Base-by-base conservation (phyloP, 2,329 filamentous ascomycete species). In the Arthrobotrys megalospora region DNA sequence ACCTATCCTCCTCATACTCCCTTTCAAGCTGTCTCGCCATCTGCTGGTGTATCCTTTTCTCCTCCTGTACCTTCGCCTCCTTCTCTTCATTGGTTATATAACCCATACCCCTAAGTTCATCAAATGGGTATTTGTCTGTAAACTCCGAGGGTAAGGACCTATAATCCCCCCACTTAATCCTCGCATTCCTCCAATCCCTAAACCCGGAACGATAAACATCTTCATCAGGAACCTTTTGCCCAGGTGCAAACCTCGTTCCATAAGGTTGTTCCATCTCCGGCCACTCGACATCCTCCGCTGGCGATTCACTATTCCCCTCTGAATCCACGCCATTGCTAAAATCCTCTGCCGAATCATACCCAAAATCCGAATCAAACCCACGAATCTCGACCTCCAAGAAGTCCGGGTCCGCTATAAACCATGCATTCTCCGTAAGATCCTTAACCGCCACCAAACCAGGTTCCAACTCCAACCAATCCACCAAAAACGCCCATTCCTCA, bases 111-210 rank as follows among this genome's bases (percentile, higher is more conserved):
- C 19, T 34, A 41, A 71, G 43, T 16, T 63, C 16, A 11, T 32
- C 32, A 24, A 48, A 32, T 12, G 32, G 6, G 28, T 71, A 63
- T 14, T 14, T 21, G 21, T 55, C 8, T 14, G 47, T 47, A 38
- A 64, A 47, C 3, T 55, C 24, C 21, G 21, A 45, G 1, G 68
- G 21, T 10, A 71, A 55, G 6, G 34, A 3, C n/a, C 58, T 64
- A 28, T 71, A 71, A 47, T 64, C 58, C 36, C 68, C 68, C 12
- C n/a, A 24, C 8, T 34, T 34, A 12, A 55, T 55, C 58, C 55
- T 64, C n/a, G 41, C 43, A 38, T 71, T 71, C n/a, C 68, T 64
- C 68, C 68, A 71, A 64, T 71, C 36, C 24, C 58, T 64, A 47
- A 34, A 71, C 6, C 47, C 38, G 1, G 24, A 5, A 7, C 16